These are phyloP conservation scores for Globisporangium apiculatum DNA, from an alignment of 352 stramenopile genomes.

Conservation along the genomic window DNA sequence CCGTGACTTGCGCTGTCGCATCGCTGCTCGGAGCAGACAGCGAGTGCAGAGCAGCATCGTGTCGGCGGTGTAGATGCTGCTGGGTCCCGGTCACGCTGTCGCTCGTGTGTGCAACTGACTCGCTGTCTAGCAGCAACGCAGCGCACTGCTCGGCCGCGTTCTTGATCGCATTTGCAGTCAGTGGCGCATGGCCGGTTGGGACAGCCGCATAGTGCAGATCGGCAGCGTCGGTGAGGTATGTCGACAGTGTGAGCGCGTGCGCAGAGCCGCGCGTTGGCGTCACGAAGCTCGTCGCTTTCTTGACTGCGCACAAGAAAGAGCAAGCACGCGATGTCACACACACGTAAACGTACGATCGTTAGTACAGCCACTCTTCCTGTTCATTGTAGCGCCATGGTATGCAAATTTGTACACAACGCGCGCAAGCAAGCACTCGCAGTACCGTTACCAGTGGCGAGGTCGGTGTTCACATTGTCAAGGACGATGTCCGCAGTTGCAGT, in stretches of 20 bases:
- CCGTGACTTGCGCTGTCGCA: too few species aligned
- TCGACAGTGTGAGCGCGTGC: constrained; percentile 55
- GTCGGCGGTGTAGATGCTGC: not conserved
- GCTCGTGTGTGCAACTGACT: too few species aligned
- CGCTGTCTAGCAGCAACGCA: not conserved
- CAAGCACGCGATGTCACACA: not conserved
- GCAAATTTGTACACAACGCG: too few species aligned
- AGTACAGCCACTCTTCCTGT: too few species aligned
- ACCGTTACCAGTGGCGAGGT: too few species aligned
- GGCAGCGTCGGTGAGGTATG: constrained; percentile 59
- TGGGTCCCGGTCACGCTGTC: not conserved
- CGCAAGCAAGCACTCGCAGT: too few species aligned
- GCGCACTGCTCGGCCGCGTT: constrained; percentile 22
- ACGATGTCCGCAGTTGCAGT: too few species aligned
- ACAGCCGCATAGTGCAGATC: constrained; percentile 71
- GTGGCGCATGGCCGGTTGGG: constrained; percentile 19
- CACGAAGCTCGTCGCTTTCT: constrained; percentile 34
- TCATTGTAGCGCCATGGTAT: not conserved
- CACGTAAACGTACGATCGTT: not conserved
- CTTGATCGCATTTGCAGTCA: constrained; percentile 50
- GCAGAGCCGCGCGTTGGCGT: constrained; percentile 31
- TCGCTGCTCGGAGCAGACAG: too few species aligned
- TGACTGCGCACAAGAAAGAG: not conserved
- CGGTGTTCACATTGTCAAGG: too few species aligned
- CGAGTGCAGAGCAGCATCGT: not conserved